A percentile compares a stretch with the other conserved stretches of the same genome.
phyloP scores from a whole-genome alignment of 768 basidiomycete genomes.

The Holtermanniella nyarrowii region DNA sequence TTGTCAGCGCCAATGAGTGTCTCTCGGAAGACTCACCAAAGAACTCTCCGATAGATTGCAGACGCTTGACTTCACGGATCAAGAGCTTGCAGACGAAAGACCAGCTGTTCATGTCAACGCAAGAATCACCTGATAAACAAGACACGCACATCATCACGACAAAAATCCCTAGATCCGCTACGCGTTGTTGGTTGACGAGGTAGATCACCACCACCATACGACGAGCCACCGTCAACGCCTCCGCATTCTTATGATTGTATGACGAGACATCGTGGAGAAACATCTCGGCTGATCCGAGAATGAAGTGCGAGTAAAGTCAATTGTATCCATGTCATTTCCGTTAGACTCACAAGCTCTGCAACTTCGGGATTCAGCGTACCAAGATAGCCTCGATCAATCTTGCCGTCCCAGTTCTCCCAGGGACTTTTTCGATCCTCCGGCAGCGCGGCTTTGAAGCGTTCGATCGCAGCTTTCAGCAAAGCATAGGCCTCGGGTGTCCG shows the following conservation, averaged over 20 bases:
- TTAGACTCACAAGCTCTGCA: constrained; percentile 19
- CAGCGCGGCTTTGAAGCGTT: constrained; percentile 22
- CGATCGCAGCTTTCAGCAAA: constrained; percentile 22
- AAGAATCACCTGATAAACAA: neutral
- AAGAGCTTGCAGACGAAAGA: constrained; percentile 27
- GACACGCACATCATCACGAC: constrained; percentile 33
- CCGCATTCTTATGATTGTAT: constrained; percentile 1
- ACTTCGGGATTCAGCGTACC: constrained; percentile 11
- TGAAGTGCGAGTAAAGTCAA: constrained; percentile 23
- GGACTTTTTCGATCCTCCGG: constrained; percentile 19
- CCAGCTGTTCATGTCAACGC: constrained; percentile 14
- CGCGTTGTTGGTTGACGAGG: too few species aligned
- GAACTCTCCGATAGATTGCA: constrained; percentile 15
- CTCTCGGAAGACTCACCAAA: constrained; percentile 9
- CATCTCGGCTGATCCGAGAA: constrained; percentile 11
- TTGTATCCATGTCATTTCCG: neutral
- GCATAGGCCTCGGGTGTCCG: constrained; percentile 28
- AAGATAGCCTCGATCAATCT: constrained; percentile 19
- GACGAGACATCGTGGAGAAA: constrained; percentile 5
- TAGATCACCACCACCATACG: constrained; percentile 6
- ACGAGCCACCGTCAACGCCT: constrained; percentile 6
- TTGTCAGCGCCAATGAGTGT: neutral
- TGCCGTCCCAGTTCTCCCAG: constrained; percentile 27
- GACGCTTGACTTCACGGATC: constrained; percentile 29
- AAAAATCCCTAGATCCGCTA: constrained; percentile 30